Evolutionary conservation across 768 basidiomycete species (phyloP).

Genomic region (Mycena rosella): DNA sequence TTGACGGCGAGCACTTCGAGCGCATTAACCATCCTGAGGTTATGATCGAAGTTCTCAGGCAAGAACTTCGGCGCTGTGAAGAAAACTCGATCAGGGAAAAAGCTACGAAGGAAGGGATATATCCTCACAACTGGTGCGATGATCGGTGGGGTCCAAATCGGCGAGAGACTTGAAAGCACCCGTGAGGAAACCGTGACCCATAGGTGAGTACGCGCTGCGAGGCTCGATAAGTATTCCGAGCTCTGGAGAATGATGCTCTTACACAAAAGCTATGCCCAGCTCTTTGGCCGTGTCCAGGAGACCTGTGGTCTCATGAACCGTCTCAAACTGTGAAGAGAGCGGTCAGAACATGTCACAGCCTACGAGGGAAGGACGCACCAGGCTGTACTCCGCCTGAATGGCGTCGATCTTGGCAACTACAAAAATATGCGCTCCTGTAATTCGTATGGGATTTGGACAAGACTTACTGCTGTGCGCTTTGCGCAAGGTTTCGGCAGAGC

Average conservation of each 20-base stretch:
- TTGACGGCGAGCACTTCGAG: neutral
- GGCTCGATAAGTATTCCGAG: neutral
- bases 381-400: neutral
- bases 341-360: neutral
- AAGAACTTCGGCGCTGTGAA: neutral
- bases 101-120: neutral
- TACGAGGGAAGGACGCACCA: neutral
- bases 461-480: neutral
- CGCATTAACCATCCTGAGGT: neutral
- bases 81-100: neutral
- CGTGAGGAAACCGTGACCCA: neutral
- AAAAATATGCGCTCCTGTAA: neutral
- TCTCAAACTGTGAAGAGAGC: neutral
- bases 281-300: neutral
- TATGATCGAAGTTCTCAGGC: neutral
- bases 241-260: neutral
- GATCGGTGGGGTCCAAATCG: neutral
- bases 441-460: neutral
- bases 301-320: neutral
- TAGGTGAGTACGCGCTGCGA: neutral
- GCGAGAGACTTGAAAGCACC: neutral
- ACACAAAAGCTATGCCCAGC: neutral
- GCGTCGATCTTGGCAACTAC: neutral
- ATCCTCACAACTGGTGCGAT: neutral
- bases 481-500: neutral